Percentiles rank a stretch among this genome's conserved stretches.
Evolutionary conservation across 2,329 filamentous ascomycete genomes (phyloP).

Genomic region (Orbilia ellipsospora): DNA sequence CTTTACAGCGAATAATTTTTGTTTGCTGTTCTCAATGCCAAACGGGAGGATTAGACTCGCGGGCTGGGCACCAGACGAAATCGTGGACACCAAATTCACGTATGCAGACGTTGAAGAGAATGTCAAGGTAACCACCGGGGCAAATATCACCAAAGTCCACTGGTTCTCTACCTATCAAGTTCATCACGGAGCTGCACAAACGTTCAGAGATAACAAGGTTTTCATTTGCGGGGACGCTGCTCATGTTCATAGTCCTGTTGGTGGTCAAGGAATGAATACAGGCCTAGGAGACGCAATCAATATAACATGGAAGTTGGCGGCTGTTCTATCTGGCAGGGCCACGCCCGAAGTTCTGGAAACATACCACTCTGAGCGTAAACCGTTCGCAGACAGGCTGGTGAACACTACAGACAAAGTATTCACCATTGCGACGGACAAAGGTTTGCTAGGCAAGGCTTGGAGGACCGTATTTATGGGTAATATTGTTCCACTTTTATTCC

Average conservation of each 20-base stretch:
- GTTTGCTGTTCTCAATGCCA: slow-evolving; percentile 61
- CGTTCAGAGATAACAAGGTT: slow-evolving; percentile 75
- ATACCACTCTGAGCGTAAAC: slow-evolving; percentile 57
- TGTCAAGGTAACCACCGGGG: slow-evolving; percentile 55
- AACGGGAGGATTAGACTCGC: slow-evolving; percentile 59
- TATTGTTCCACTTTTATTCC: slow-evolving; percentile 23
- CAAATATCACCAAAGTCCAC: slow-evolving; percentile 60
- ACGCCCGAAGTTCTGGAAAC: slow-evolving; percentile 55
- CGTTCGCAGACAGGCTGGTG: slow-evolving; percentile 39
- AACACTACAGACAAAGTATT: slow-evolving; percentile 46
- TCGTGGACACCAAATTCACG: slow-evolving; percentile 57
- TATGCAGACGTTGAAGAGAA: slow-evolving; percentile 60
- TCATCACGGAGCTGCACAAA: slow-evolving; percentile 77
- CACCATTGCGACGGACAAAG: slow-evolving; percentile 22
- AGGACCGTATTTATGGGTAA: slow-evolving; percentile 41
- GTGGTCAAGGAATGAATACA: slow-evolving; percentile 83
- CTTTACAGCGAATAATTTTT: slow-evolving; percentile 61
- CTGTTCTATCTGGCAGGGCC: slow-evolving; percentile 60
- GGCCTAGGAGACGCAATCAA: slow-evolving; percentile 76
- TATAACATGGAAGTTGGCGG: slow-evolving; percentile 68
- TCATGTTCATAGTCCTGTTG: slow-evolving; percentile 82
- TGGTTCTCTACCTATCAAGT: slow-evolving; percentile 72
- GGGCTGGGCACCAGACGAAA: slow-evolving; percentile 55
- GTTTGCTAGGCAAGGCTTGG: slow-evolving; percentile 24
- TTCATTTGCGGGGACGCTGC: slow-evolving; percentile 83